These are phyloP conservation scores for Paecilomyces formosus DNA, from an alignment of 2,329 filamentous ascomycete species.

Conservation along the genomic window DNA sequence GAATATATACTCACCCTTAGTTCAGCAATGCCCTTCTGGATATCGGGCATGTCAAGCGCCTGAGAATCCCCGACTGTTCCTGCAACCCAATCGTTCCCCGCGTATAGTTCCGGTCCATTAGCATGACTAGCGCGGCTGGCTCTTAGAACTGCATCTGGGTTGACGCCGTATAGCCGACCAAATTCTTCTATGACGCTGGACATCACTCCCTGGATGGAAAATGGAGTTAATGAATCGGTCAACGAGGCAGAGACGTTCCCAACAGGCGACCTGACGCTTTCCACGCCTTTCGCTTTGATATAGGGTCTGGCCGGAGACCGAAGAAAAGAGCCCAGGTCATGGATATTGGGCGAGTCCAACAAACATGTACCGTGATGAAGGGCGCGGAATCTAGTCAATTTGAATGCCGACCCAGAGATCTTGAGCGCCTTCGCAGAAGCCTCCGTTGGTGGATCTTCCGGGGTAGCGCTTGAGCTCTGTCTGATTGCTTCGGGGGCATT, in stretches of 20 bases:
- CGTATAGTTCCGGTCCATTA: constrained; percentile 23
- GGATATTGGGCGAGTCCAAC: constrained; percentile 67
- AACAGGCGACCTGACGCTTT: constrained; percentile 81
- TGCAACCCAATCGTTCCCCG: constrained; percentile 28
- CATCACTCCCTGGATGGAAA: constrained; percentile 43
- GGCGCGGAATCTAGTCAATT: constrained; percentile 71
- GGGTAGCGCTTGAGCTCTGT: constrained; percentile 32
- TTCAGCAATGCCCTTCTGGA: constrained; percentile 52
- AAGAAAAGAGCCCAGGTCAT: constrained; percentile 61
- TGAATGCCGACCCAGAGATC: constrained; percentile 90
- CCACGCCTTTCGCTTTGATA: constrained; percentile 76
- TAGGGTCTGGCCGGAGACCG: constrained; percentile 69
- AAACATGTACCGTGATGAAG: constrained; percentile 93
- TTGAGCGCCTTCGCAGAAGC: constrained; percentile 52
- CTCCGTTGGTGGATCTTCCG: constrained; percentile 34
- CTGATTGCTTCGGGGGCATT: neutral
- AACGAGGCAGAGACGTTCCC: constrained; percentile 63
- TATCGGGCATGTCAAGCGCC: constrained; percentile 40
- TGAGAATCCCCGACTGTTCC: constrained; percentile 46
- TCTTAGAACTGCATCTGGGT: constrained; percentile 23
- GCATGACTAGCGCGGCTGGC: constrained; percentile 23
- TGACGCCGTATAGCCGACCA: constrained; percentile 53
- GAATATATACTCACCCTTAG: constrained; percentile 44
- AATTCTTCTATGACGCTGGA: constrained; percentile 60
- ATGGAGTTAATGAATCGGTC: constrained; percentile 34